A percentile compares a stretch with the other conserved stretches of the same genome.
These are phyloP conservation scores for Colletotrichum sp. DNA, from an alignment of 2,329 filamentous ascomycete species.

Conservation along the genomic window DNA sequence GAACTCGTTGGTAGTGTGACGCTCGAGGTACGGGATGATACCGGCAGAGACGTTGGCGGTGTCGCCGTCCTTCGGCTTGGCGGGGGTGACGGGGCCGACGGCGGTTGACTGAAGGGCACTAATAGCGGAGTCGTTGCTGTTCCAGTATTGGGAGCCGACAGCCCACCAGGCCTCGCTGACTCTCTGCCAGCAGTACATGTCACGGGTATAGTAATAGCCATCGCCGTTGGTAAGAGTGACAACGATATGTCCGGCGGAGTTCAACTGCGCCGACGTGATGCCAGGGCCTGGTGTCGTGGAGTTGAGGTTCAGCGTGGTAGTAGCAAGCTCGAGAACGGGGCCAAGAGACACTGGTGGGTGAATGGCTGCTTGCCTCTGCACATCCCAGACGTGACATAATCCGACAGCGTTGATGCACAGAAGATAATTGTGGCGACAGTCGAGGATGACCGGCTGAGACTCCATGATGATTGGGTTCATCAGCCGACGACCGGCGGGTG, in stretches of 20 bases:
- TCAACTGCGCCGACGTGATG: conserved; percentile 89
- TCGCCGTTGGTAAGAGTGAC: conserved; percentile 95
- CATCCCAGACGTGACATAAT: conserved; percentile 92
- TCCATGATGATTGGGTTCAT: conserved; percentile 87
- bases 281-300: conserved; percentile 78
- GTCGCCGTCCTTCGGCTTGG: conserved; percentile 49
- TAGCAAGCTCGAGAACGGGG: conserved; percentile 86
- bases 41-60: conserved; percentile 79
- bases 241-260: conserved; percentile 83
- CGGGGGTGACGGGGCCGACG: conserved; percentile 61
- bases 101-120: conserved; percentile 78
- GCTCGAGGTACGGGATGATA: conserved; percentile 90
- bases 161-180: conserved; percentile 99
- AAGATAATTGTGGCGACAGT: conserved; percentile 88
- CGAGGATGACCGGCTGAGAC: conserved; percentile 91
- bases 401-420: conserved; percentile 89
- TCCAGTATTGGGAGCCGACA: conserved; percentile 98
- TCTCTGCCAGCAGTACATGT: conserved; percentile 91
- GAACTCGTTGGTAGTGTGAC: conserved; percentile 93
- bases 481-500: conserved; percentile 85
- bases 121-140: conserved; percentile 91
- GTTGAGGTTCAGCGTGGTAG: conserved; percentile 78
- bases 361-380: conserved; percentile 80
- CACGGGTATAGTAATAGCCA: conserved; percentile 86
- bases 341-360: conserved; percentile 90